These are phyloP conservation scores for Stephanocyclus meneghinianus DNA, from an alignment of 352 stramenopile genomes.

Conservation along the genomic window DNA sequence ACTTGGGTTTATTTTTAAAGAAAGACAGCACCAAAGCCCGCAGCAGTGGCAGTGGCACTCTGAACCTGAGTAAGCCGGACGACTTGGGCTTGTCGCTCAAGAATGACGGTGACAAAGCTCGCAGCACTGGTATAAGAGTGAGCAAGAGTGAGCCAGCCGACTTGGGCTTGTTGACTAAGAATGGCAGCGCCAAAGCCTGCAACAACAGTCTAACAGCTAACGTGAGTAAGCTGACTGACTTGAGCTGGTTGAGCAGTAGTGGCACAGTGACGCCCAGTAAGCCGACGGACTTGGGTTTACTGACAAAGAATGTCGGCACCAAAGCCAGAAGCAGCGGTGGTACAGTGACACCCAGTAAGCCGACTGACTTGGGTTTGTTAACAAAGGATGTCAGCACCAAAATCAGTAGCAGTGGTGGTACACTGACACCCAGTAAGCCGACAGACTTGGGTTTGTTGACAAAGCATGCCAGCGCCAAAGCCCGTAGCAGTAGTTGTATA, in stretches of 20 bases:
- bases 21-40: background rate
- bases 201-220: background rate
- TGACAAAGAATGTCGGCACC: no score
- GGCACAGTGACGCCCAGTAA: no score
- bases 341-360: background rate
- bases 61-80: background rate
- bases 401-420: no score
- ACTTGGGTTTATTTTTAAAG: background rate
- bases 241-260: no score
- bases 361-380: background rate
- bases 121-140: background rate
- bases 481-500: no score
- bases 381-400: background rate
- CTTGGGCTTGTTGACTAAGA: background rate
- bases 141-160: background rate
- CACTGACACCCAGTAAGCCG: no score
- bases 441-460: no score
- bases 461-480: no score
- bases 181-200: background rate
- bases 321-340: no score
- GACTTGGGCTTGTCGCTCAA: background rate
- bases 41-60: background rate
- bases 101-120: background rate
- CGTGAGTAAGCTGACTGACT: background rate
- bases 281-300: no score